Evolutionary conservation across 495 filamentous ascomycete species (phyloP).

Genomic region (Penicillium nucicola): DNA sequence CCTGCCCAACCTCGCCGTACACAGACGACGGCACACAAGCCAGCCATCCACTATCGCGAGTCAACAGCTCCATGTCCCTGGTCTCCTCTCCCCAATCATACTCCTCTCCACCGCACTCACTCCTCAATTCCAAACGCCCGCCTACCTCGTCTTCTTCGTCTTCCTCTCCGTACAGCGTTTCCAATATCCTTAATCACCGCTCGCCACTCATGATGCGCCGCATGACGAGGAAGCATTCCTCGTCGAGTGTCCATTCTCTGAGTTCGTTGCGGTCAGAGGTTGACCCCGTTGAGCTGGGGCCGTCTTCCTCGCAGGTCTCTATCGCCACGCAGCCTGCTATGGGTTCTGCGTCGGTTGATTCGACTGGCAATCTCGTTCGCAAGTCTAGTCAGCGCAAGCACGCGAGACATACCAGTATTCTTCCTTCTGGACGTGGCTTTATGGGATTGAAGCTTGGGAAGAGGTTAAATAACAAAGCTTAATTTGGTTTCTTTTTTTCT

Average conservation of each 20-base stretch:
- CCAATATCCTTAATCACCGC: constrained; percentile 21
- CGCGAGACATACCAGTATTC: constrained; percentile 16
- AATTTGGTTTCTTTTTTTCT: constrained; percentile 3
- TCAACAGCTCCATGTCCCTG: constrained; percentile 23
- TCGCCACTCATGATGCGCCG: constrained; percentile 25
- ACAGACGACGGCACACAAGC: constrained; percentile 9
- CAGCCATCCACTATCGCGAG: constrained; percentile 13
- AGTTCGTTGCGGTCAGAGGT: constrained; percentile 58
- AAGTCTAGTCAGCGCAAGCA: constrained; percentile 23
- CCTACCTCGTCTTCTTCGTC: constrained; percentile 17
- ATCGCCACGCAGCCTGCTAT: background rate
- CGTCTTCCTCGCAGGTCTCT: constrained; percentile 4
- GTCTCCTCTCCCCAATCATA: constrained; percentile 6
- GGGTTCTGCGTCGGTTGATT: constrained; percentile 1
- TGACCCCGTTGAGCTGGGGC: constrained; percentile 28
- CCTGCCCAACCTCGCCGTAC: constrained; percentile 17
- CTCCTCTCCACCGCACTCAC: constrained; percentile 11
- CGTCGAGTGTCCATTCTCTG: constrained; percentile 70
- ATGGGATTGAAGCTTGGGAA: constrained; percentile 37
- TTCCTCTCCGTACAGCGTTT: constrained; percentile 23
- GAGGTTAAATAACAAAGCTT: constrained; percentile 25
- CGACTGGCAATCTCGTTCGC: background rate
- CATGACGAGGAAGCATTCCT: constrained; percentile 37
- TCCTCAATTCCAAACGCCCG: constrained; percentile 17
- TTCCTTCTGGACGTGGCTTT: constrained; percentile 26